These are phyloP conservation scores for Vaccinium myrtillus DNA, from an alignment of 148 eudicot genomes.

Conservation along the genomic window DNA sequence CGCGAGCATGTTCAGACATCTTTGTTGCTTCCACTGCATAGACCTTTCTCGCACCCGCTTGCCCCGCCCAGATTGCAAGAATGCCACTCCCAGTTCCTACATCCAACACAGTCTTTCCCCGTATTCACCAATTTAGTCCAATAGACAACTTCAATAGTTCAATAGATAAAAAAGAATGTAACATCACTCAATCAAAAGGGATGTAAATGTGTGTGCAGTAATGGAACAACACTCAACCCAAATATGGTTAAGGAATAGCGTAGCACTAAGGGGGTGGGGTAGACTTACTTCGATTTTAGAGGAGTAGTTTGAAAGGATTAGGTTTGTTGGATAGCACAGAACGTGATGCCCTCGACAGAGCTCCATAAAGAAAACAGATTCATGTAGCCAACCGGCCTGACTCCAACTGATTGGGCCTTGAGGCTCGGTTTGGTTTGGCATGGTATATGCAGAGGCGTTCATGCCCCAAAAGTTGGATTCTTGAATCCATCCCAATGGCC, in stretches of 20 bases:
- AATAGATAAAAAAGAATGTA: not conserved
- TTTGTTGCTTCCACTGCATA: slow-evolving; percentile 99
- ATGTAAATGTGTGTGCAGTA: not conserved
- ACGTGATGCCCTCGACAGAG: not conserved
- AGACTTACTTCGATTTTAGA: not conserved
- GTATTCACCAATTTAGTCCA: slow-evolving; percentile 35
- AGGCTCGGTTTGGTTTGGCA: not conserved
- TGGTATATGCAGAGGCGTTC: not conserved
- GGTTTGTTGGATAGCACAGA: not conserved
- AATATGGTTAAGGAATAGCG: not conserved
- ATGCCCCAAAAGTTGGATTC: not conserved
- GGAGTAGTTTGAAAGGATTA: not conserved
- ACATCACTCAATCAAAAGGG: not conserved
- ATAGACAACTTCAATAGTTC: slow-evolving; percentile 1
- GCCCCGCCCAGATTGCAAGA: slow-evolving; percentile 98
- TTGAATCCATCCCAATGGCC: not conserved
- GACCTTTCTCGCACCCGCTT: slow-evolving; percentile 96
- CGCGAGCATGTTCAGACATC: slow-evolving; percentile 91
- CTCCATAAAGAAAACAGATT: not conserved
- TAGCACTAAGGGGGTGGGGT: not conserved
- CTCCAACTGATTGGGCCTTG: not conserved
- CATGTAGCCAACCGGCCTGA: not conserved
- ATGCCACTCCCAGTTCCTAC: slow-evolving; percentile 99
- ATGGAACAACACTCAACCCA: not conserved
- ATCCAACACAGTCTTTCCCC: slow-evolving; percentile 81